phyloP scores from a whole-genome alignment of 768 basidiomycete species.

The Leucosporidium creatinivorum region DNA sequence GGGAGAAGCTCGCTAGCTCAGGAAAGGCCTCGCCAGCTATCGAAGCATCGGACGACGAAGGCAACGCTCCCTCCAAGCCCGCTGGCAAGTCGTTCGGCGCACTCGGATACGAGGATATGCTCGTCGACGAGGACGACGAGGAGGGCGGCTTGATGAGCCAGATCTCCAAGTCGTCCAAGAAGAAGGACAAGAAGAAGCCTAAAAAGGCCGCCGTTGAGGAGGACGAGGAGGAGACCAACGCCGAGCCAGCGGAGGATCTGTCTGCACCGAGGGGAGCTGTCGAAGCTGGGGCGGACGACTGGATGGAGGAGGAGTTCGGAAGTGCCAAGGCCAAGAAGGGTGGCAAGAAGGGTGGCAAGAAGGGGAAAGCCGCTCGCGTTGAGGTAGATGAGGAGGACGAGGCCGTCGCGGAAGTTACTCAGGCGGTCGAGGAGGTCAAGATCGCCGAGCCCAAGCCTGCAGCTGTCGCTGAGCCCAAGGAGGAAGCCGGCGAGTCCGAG shows the following conservation, averaged over 20 bases:
- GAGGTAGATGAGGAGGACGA: conserved; percentile 22
- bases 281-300: conserved; percentile 60
- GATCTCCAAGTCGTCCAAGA: conserved; percentile 31
- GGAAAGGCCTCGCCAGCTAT: neutral
- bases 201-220: conserved; percentile 31
- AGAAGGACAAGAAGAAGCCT: conserved; percentile 39
- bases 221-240: conserved; percentile 36
- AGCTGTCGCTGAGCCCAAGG: conserved; percentile 43
- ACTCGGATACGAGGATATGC: conserved; percentile 7
- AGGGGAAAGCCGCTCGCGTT: conserved; percentile 42
- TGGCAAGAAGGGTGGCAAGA: conserved; percentile 44
- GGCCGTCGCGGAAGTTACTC: conserved; percentile 8
- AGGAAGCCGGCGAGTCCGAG: conserved; percentile 46
- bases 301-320: conserved; percentile 67
- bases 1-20: conserved; percentile 4
- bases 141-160: conserved; percentile 28
- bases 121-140: conserved; percentile 27
- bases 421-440: conserved; percentile 8
- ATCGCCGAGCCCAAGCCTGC: conserved; percentile 18
- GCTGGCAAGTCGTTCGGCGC: neutral
- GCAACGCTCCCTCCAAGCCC: neutral
- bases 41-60: conserved; percentile 3
- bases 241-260: conserved; percentile 41
- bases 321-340: conserved; percentile 50
- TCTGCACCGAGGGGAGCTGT: conserved; percentile 39